Evolutionary conservation across 352 stramenopile genomes (phyloP), one percentile per base, ranked within the genome.

Genomic region (Globisporangium rhizosaccharum): DNA sequence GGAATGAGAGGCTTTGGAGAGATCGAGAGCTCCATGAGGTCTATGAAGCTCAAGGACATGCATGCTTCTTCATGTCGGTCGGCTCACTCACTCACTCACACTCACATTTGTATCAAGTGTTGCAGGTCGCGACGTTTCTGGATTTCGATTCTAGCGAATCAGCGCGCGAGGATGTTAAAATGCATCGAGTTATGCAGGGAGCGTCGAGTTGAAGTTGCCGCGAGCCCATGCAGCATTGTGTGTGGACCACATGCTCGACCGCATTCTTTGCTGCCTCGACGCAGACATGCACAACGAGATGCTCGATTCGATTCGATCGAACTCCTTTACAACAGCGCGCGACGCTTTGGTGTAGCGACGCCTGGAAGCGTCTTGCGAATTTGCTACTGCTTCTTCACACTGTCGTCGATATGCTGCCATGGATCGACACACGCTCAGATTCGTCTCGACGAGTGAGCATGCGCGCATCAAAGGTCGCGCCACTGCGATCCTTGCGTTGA

Each of bases 151-250:
- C 56, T 3, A 56, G 48, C 48, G n/a, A 53, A 53, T 53, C 48
- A 53, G 1, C 25, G 26, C 9, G 48, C 25, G 4, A 5, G 14
- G 14, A 53, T 25, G 28, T 53, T 46, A 46, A 46, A 46, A 17
- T 5, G 41, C 41, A 46, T 46, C 12, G 17, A 25, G 25, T 51
- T 26, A 48, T 20, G 46, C 61, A 63, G 61, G 56, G 18, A 55
- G 42, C 48, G 53, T 46, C 59, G 53, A 20, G 41, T 46, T 46
- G 41, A 46, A 46, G 41, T 46, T 54, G 68, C 71, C 65, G 63
- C 71, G 62, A 65, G 71, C 74, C 68, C 61, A 65, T 71, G 68
- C 79, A 46, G 41, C 48, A 41, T 11, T 53, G 12, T n/a, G 48
- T 39, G 48, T 52, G 30, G 45, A 51, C 23, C 18, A 26, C 45